A percentile compares a stretch with the other conserved stretches of the same genome.
Evolutionary conservation across 1,139 yeast species (phyloP).

Genomic region (Taphrina deformans): DNA sequence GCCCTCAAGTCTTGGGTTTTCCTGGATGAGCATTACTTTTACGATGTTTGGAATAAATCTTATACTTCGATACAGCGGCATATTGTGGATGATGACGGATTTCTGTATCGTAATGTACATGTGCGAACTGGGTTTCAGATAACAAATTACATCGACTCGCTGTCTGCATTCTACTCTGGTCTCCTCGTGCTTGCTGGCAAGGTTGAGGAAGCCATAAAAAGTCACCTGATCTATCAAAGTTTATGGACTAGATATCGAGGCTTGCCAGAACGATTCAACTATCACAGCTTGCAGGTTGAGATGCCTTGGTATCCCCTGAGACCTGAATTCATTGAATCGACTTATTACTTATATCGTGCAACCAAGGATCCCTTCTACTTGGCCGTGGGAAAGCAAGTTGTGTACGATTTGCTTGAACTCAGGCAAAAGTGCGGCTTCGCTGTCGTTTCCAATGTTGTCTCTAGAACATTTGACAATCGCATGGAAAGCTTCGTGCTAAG

Average conservation of each 20-base stretch:
- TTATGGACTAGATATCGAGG: slow-evolving; percentile 79
- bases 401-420: slow-evolving; percentile 59
- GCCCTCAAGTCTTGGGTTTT: slow-evolving; percentile 74
- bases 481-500: slow-evolving; percentile 91
- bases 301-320: slow-evolving; percentile 82
- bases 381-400: slow-evolving; percentile 66
- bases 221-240: slow-evolving; percentile 68
- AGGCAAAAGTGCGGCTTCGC: slow-evolving; percentile 33
- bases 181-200: slow-evolving; percentile 78
- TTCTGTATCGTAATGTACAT: slow-evolving; percentile 65
- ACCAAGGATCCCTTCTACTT: slow-evolving; percentile 83
- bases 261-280: slow-evolving; percentile 86
- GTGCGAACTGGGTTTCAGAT: slow-evolving; percentile 54
- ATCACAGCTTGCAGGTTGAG: slow-evolving; percentile 43
- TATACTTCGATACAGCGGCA: slow-evolving; percentile 59
- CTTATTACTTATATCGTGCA: slow-evolving; percentile 78
- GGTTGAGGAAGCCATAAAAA: slow-evolving; percentile 60
- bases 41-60: slow-evolving; percentile 59
- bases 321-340: slow-evolving; percentile 88
- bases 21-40: slow-evolving; percentile 64
- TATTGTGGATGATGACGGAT: slow-evolving; percentile 50
- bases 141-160: slow-evolving; percentile 76
- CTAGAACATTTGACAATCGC: slow-evolving; percentile 66
- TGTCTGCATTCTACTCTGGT: slow-evolving; percentile 88
- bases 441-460: slow-evolving; percentile 69